phyloP scores from a whole-genome alignment of 352 stramenopile genomes.

The Globisporangium irregulare region DNA sequence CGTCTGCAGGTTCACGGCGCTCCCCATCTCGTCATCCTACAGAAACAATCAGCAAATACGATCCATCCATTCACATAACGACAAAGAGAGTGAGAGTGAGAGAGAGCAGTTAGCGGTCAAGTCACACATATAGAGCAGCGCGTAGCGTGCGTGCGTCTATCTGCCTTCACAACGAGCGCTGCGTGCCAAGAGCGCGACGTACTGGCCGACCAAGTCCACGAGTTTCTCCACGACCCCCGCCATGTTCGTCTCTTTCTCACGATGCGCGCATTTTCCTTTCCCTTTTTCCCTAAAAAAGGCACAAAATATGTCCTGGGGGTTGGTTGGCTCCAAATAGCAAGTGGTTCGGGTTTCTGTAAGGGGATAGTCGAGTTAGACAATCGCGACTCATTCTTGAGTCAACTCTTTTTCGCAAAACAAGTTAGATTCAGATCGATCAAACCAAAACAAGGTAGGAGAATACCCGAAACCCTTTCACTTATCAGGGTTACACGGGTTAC shows the following conservation, averaged over 20 bases:
- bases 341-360: too few species aligned
- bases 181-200: slow-evolving; percentile 3
- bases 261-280: background rate
- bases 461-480: background rate
- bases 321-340: too few species aligned
- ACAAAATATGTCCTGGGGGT: too few species aligned
- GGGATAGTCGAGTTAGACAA: too few species aligned
- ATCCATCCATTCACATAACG: background rate
- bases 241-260: slow-evolving; percentile 31
- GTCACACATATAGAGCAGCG: background rate
- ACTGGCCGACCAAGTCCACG: slow-evolving; percentile 79
- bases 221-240: slow-evolving; percentile 86
- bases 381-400: too few species aligned
- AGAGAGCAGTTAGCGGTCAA: background rate
- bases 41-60: background rate
- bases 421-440: too few species aligned
- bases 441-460: too few species aligned
- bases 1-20: slow-evolving; percentile 84
- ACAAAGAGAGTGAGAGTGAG: background rate
- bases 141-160: too few species aligned
- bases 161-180: background rate
- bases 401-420: too few species aligned
- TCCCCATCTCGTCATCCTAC: slow-evolving; percentile 87
- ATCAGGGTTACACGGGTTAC: background rate
- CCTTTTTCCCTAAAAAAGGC: too few species aligned